Evolutionary conservation across 208 protist genomes (phyloP), one percentile per base, ranked within the genome.

Genomic region (Crithidia brevicula): DNA sequence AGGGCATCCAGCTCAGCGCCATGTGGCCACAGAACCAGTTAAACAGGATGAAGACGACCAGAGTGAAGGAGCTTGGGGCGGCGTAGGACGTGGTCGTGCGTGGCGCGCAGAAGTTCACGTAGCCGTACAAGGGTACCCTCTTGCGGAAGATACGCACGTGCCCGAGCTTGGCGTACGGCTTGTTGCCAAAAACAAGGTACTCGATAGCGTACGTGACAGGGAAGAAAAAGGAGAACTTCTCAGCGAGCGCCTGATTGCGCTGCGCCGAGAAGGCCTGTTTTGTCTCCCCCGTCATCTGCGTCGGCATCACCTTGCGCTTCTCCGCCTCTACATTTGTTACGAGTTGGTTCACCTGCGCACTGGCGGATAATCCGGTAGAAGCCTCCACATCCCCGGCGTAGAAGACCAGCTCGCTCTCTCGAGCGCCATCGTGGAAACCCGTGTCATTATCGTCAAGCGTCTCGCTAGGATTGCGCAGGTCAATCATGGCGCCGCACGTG

Each of bases 111-210:
- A 96, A 77, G 74, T 90, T 80, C 23, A 83, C 46, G 45, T 70
- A 53, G n/a, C 88, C 83, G 47, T 79, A 67, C 33, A 91, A 80
- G 3, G 87, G 91, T 33, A 96, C 34, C 46, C 63, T 67, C 64
- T 85, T 86, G 22, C 86, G 82, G 64, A 96, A 96, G 13, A 96
- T 75, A 38, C 87, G 87, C 10, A 96, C 74, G 63, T 92, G 66
- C 0, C 91, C 91, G 22, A 96, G 68, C 59, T 77, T 83, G 0
- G 81, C 83, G 47, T 79, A 64, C 9, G 87, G 87, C 38, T 72
- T 77, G 11, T n/a, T 77, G 23, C 91, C 91, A 72, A 96, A 91
- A 0, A 93, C 23, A n/a, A 92, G 18, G 51, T 79, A 89, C 74
- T 96, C 91, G 27, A 96, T 79, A 0, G 54, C 67, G 63, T 93